Evolutionary conservation across 768 basidiomycete genomes (phyloP), one percentile per base, ranked within the genome.

Genomic region (Boletus vermiculosoides): DNA sequence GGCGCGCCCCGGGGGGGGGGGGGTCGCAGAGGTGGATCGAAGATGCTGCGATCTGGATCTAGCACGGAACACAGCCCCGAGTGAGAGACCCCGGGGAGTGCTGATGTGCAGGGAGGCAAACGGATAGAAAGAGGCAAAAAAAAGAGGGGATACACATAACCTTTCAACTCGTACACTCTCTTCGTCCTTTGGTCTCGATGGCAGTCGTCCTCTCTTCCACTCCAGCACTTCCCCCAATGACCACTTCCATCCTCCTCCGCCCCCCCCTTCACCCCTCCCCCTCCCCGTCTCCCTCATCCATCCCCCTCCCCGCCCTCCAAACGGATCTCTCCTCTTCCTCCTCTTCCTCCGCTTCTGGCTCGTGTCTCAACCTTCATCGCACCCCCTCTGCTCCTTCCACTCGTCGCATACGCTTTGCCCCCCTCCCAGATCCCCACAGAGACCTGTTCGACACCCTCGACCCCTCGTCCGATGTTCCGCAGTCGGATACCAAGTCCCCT

Each of bases 361-460:
- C 67, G 2, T 65, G 51, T 50, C 49, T 52, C 25, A 61, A 70
- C 50, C 56, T 56, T 4, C 56, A 44, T n/a, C 56, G 44, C 20
- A 15, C 54, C 4, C 52, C 60, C 8, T 56, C 62, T n/a, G 16
- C 59, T 0, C 52, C 50, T 0, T 60, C 63, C 36, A 55, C 63
- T 11, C 71, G 67, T 28, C 70, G 63, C 36, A 93, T 94, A 57
- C 83, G 89, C 58, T 94, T 94, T 60, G 92, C 93, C 0, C 93
- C 93, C 1, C 81, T 94, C 18, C 93, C 93, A 1, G 87, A 90
- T 63, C 88, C 90, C 2, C 78, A 83, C 23, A 78, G 83, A 50
- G 78, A 81, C 58, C 60, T 75, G 61, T 25, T 48, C 23, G 54
- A 41, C 30, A 20, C 12, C 2, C 6, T 20, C 28, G 22, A 13